These are phyloP conservation scores for Grigorovia humatica DNA, from an alignment of 805 yeast species.

Conservation along the genomic window DNA sequence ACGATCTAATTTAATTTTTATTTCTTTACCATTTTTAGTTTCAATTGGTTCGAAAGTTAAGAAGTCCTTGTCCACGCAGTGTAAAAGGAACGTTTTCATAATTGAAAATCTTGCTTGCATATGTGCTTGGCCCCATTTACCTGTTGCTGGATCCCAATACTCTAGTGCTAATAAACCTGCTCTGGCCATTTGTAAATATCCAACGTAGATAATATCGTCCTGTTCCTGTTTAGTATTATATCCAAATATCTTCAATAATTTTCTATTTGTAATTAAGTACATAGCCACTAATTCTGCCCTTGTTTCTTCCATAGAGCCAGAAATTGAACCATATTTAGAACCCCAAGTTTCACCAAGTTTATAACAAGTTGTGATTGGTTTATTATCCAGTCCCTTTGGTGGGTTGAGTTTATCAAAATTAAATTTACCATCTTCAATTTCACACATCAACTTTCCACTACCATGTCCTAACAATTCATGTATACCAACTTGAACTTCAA, in stretches of 20 bases:
- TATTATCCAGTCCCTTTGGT: constrained; percentile 49
- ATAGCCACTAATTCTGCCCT: constrained; percentile 87
- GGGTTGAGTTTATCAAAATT: constrained; percentile 61
- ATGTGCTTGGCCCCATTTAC: constrained; percentile 91
- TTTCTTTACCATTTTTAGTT: constrained; percentile 42
- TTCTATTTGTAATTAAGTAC: constrained; percentile 59
- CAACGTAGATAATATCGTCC: constrained; percentile 52
- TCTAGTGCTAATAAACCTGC: constrained; percentile 80
- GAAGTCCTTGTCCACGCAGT: constrained; percentile 45
- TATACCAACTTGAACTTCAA: constrained; percentile 89
- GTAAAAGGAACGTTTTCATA: constrained; percentile 56
- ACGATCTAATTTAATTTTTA: constrained; percentile 49
- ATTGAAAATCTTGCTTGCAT: constrained; percentile 89
- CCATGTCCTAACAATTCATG: constrained; percentile 91
- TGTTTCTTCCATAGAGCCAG: constrained; percentile 88
- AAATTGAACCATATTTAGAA: constrained; percentile 65
- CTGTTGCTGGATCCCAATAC: constrained; percentile 73
- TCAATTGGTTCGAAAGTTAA: constrained; percentile 34
- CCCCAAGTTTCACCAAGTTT: constrained; percentile 87
- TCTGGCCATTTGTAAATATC: constrained; percentile 74
- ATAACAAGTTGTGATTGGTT: constrained; percentile 59
- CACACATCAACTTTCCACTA: constrained; percentile 66
- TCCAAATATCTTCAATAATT: constrained; percentile 65
- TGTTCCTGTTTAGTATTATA: constrained; percentile 47
- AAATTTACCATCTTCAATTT: constrained; percentile 50